Evolutionary conservation across 495 filamentous ascomycete genomes (phyloP).

Genomic region (Bryoglossum gracile): DNA sequence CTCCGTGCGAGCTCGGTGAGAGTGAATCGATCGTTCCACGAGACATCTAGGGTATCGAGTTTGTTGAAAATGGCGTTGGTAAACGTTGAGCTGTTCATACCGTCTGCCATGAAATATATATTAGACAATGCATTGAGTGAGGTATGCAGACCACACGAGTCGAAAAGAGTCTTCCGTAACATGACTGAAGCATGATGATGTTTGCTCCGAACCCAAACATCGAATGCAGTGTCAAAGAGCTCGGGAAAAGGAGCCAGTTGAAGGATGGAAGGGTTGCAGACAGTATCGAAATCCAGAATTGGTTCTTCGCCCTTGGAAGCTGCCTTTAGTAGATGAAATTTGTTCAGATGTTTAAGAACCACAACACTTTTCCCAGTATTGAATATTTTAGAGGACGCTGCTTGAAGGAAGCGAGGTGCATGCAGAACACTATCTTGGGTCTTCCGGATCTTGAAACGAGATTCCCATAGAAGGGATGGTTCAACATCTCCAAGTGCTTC

Average conservation of each 20-base stretch:
- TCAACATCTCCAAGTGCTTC: conserved; percentile 50
- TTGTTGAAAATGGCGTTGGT: conserved; percentile 67
- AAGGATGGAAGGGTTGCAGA: conserved; percentile 36
- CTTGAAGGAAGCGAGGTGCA: conserved; percentile 67
- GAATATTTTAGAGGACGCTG: conserved; percentile 63
- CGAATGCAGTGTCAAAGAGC: conserved; percentile 61
- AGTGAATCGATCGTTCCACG: conserved; percentile 78
- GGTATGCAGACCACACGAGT: conserved; percentile 57
- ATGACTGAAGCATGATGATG: conserved; percentile 59
- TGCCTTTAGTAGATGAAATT: conserved; percentile 27
- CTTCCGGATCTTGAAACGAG: conserved; percentile 58
- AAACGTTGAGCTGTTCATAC: conserved; percentile 53
- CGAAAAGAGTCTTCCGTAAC: conserved; percentile 58
- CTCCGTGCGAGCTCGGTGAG: conserved; percentile 72
- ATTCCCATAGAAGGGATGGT: conserved; percentile 62
- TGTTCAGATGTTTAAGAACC: conserved; percentile 60
- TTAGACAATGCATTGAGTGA: conserved; percentile 60
- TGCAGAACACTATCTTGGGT: conserved; percentile 48
- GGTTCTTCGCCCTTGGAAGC: conserved; percentile 27
- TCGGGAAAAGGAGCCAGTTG: conserved; percentile 66
- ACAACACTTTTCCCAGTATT: conserved; percentile 83
- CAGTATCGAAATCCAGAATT: conserved; percentile 46
- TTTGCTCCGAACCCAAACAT: conserved; percentile 62
- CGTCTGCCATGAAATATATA: conserved; percentile 69
- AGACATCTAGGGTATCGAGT: conserved; percentile 55